Evolutionary conservation across 2,329 filamentous ascomycete genomes (phyloP), one percentile per base, ranked within the genome.

Genomic region (Biscogniauxia mediterranea): DNA sequence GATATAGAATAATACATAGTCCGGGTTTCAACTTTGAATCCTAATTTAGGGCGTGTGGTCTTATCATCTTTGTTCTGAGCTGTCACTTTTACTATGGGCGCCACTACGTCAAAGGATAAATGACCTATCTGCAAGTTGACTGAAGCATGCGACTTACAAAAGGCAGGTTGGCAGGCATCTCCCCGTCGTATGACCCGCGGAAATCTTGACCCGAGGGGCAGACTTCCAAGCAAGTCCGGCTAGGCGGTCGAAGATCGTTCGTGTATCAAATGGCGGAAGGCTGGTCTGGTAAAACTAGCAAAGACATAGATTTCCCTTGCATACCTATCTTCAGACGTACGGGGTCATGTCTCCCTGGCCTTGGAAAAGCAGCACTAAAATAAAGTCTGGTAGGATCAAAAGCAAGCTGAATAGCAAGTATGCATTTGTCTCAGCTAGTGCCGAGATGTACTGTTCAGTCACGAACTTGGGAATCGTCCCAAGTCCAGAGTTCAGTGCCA

Each of bases 351-450:
- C 9, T 28, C 38, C 42, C 20, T 57, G 42, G 52, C 46, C 26
- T 46, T 19, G 51, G 56, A 58, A 61, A 64, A 64, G 62, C 59
- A 64, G 61, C 8, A 9, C 51, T 32, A 46, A 46, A 15, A n/a
- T 25, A 32, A n/a, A 52, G 42, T 5, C 21, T 23, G 17, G 21
- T 52, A 19, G 19, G 50, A 25, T 20, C 8, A 25, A 52, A 25
- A 52, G 23, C 23, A 23, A 32, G 28, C 28, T 28, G 26, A 28
- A 28, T 5, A 52, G 49, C 49, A 52, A 52, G 19, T 23, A 32
- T 21, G 32, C 19, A 46, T 38, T 9, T 20, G 54, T 55, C 38
- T 46, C 54, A 49, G 17, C 19, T 51, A 21, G 54, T 58, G 50
- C 53, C 56, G 17, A 46, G 38, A 15, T 13, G 38, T n/a, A 17